Percentiles rank a stretch among this genome's conserved stretches.
Evolutionary conservation across 2,329 filamentous ascomycete genomes (phyloP).

Genomic region (Aspergillus sp.): DNA sequence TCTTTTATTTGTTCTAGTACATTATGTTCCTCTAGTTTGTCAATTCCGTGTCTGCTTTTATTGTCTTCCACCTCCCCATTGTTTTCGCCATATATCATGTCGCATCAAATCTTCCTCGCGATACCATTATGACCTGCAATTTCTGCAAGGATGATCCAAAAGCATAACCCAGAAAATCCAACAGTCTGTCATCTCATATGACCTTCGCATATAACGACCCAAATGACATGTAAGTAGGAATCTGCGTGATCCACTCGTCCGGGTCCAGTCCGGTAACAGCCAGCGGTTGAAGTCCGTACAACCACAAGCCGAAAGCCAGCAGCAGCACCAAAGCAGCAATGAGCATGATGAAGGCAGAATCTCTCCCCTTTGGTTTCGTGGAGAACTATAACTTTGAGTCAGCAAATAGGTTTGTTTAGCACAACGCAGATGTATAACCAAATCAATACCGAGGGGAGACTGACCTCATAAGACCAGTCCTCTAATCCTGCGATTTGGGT

Average conservation of each 20-base stretch:
- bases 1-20: no score
- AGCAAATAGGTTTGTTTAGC: not conserved
- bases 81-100: no score
- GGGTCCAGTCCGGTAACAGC: not conserved
- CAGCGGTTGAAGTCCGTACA: not conserved
- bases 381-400: not conserved
- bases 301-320: not conserved
- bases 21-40: no score
- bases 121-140: no score
- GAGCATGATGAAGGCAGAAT: not conserved
- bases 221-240: not conserved
- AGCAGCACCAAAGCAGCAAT: not conserved
- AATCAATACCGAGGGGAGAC: not conserved
- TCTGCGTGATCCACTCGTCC: not conserved
- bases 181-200: not conserved
- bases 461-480: conserved; percentile 2
- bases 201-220: not conserved
- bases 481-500: not conserved
- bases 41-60: no score
- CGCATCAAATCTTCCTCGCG: no score
- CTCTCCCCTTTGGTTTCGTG: not conserved
- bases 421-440: no score
- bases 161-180: no score
- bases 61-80: no score
- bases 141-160: no score